Percentiles rank a stretch among this genome's conserved stretches.
These are phyloP conservation scores for Solanum hybrid DNA, from an alignment of 305 asterid species.

Conservation along the genomic window DNA sequence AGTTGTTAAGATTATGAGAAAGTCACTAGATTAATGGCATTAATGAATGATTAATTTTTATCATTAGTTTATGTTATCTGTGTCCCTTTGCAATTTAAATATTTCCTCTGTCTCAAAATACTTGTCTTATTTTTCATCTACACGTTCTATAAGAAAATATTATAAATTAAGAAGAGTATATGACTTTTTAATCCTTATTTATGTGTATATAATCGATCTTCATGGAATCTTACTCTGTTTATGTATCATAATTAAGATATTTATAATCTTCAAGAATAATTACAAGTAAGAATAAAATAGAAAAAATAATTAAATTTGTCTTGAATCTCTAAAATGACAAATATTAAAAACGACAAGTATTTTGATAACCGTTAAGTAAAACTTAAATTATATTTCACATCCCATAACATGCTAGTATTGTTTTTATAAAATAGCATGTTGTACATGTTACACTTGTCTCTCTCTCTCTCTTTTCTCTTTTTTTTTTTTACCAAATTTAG, in stretches of 20 bases:
- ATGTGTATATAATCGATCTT: neutral
- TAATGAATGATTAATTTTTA: neutral
- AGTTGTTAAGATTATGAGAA: constrained; percentile 4
- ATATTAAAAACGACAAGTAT: neutral
- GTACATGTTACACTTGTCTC: neutral
- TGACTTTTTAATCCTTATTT: neutral
- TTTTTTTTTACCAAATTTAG: neutral
- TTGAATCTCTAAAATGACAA: neutral
- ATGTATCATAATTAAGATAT: neutral
- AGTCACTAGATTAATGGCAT: neutral
- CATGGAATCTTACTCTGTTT: neutral
- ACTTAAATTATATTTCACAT: neutral
- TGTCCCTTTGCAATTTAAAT: neutral
- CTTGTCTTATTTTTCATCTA: neutral
- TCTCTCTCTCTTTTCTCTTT: no score
- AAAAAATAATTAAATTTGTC: neutral
- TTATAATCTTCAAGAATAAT: neutral
- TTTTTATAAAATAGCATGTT: neutral
- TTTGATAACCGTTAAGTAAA: neutral
- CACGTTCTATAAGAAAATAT: neutral
- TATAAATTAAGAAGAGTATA: neutral
- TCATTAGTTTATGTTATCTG: neutral
- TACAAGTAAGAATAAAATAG: neutral
- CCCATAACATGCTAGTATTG: neutral
- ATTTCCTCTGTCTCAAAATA: neutral